phyloP scores from a whole-genome alignment of 345 rosid species.

The Dovyalis caffra region DNA sequence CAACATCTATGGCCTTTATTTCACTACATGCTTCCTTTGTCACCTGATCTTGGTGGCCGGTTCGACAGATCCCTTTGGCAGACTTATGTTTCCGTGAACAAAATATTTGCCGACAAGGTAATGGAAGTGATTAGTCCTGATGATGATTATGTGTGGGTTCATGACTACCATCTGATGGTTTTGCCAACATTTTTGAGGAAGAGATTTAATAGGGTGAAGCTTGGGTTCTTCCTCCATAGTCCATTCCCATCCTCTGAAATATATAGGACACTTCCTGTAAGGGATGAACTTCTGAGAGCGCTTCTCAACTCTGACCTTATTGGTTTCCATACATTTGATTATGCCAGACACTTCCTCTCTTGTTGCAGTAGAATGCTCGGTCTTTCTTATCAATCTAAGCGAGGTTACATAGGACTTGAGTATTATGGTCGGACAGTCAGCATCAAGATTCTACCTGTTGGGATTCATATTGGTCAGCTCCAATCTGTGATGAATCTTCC shows the following conservation, averaged over 20 bases:
- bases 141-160: conserved; percentile 93
- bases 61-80: conserved; percentile 91
- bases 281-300: conserved; percentile 80
- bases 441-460: conserved; percentile 91
- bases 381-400: conserved; percentile 78
- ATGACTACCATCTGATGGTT: conserved; percentile 94
- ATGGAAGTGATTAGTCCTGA: conserved; percentile 95
- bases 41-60: conserved; percentile 87
- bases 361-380: conserved; percentile 98
- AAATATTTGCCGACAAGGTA: conserved; percentile 91
- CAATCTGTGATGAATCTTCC: conserved; percentile 70
- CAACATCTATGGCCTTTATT: conserved; percentile 93
- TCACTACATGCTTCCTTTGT: conserved; percentile 93
- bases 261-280: conserved; percentile 81
- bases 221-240: conserved; percentile 91
- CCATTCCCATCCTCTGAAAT: conserved; percentile 96
- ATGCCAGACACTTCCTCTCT: conserved; percentile 90
- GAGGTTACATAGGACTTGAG: conserved; percentile 88
- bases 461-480: conserved; percentile 86
- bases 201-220: conserved; percentile 82
- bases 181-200: conserved; percentile 89
- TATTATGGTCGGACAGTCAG: conserved; percentile 86
- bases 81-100: conserved; percentile 87
- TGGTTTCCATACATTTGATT: conserved; percentile 94
- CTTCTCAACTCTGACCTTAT: conserved; percentile 81